These are phyloP conservation scores for Akanthomyces lecanii DNA, from an alignment of 2,329 filamentous ascomycete genomes.

Conservation along the genomic window DNA sequence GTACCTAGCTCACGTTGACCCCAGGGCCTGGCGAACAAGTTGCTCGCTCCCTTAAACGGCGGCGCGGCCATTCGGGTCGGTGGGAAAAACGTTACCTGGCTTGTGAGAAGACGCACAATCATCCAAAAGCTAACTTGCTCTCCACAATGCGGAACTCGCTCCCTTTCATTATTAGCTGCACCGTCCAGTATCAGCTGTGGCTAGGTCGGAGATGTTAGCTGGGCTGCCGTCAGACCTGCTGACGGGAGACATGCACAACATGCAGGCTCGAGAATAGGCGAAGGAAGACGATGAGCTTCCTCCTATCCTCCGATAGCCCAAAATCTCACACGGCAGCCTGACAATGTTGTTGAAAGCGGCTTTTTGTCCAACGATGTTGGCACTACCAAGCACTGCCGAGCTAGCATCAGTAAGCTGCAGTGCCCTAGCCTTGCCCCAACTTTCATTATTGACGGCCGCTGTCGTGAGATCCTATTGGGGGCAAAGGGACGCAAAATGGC, in stretches of 20 bases:
- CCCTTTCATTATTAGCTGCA: neutral
- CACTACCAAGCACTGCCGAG: neutral
- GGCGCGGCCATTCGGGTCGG: neutral
- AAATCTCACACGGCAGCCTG: constrained; percentile 3
- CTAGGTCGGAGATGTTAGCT: neutral
- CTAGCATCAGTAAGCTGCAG: neutral
- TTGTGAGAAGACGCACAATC: neutral
- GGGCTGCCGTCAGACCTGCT: constrained; percentile 11
- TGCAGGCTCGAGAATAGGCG: neutral
- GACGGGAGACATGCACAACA: constrained; percentile 7
- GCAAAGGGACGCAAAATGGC: neutral
- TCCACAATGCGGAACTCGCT: constrained; percentile 6
- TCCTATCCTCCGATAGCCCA: neutral
- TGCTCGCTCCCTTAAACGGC: neutral
- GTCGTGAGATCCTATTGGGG: neutral
- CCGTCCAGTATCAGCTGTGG: neutral
- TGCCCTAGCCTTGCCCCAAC: neutral
- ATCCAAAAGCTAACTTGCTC: neutral
- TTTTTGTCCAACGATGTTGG: neutral
- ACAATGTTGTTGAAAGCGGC: neutral
- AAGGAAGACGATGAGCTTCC: neutral
- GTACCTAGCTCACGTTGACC: neutral
- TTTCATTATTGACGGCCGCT: neutral
- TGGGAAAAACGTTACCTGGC: neutral
- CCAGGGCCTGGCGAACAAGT: neutral